Evolutionary conservation across 139 green algal species (phyloP).

Genomic region (Monoraphidium neglectum): DNA sequence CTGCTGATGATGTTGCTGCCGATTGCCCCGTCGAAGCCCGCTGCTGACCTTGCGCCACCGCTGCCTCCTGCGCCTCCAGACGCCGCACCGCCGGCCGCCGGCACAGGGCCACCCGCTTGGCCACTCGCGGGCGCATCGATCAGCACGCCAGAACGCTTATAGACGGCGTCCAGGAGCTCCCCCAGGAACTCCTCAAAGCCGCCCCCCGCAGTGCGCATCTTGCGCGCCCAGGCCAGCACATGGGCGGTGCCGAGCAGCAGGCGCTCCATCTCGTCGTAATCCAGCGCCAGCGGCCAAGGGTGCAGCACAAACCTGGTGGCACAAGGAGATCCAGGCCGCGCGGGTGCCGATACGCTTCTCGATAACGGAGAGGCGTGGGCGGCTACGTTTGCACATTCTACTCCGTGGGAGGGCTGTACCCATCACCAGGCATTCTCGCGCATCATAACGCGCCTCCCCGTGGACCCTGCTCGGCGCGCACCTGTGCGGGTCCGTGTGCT

Average conservation of each 20-base stretch:
- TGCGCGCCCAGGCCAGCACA: conserved; percentile 13
- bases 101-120: neutral
- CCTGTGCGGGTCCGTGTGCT: conserved; percentile 10
- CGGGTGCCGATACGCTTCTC: too few relatives aligned
- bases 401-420: too few relatives aligned
- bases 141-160: conserved; percentile 67
- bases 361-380: too few relatives aligned
- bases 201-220: conserved; percentile 30
- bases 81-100: neutral
- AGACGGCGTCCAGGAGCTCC: conserved; percentile 73
- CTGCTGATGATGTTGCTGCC: too few relatives aligned
- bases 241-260: conserved; percentile 66
- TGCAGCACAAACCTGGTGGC: conserved; percentile 44
- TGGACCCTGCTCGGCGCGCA: neutral
- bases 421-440: too few relatives aligned
- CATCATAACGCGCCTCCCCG: too few relatives aligned
- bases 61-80: neutral
- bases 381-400: too few relatives aligned
- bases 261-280: conserved; percentile 77
- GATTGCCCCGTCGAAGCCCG: too few relatives aligned
- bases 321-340: too few relatives aligned
- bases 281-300: conserved; percentile 57
- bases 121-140: conserved; percentile 26
- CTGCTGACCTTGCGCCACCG: neutral
- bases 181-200: conserved; percentile 71